Evolutionary conservation across 164 flowering plant genomes (phyloP).

Genomic region (Vitis amurensis): DNA sequence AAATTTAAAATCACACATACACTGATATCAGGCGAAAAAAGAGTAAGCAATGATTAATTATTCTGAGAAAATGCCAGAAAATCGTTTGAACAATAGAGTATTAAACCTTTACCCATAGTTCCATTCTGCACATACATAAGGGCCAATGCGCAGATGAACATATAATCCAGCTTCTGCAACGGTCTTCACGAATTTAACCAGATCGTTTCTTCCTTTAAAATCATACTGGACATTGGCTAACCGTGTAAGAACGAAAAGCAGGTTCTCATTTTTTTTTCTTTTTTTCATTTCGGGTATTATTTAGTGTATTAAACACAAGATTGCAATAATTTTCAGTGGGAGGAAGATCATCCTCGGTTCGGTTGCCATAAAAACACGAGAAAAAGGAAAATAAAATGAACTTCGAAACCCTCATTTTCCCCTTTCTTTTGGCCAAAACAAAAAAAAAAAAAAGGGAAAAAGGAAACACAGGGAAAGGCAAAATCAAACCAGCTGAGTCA

Average conservation of each 20-base stretch:
- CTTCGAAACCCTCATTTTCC: too few species aligned
- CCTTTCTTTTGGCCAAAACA: too few species aligned
- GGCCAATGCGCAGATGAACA: constrained; percentile 89
- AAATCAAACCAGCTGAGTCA: too few species aligned
- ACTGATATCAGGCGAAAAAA: neutral
- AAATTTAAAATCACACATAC: neutral
- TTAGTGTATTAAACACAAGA: too few species aligned
- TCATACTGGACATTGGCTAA: constrained; percentile 56
- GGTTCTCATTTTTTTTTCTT: too few species aligned
- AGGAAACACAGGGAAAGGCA: too few species aligned
- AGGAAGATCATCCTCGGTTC: too few species aligned
- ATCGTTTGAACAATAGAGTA: neutral
- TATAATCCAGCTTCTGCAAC: constrained; percentile 81
- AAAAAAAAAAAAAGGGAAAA: too few species aligned
- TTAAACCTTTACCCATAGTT: constrained; percentile 68
- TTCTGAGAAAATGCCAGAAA: neutral
- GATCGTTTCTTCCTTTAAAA: constrained; percentile 81
- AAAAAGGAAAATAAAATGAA: too few species aligned
- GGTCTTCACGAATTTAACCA: constrained; percentile 78
- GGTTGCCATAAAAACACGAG: too few species aligned
- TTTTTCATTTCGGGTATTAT: too few species aligned
- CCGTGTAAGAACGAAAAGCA: neutral
- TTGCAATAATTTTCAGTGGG: too few species aligned
- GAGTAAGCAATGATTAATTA: neutral
- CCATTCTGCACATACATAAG: constrained; percentile 98